A percentile compares a stretch with the other conserved stretches of the same genome.
These are phyloP conservation scores for Fragaria ananassa DNA, from an alignment of 306 rosid genomes.

Conservation along the genomic window DNA sequence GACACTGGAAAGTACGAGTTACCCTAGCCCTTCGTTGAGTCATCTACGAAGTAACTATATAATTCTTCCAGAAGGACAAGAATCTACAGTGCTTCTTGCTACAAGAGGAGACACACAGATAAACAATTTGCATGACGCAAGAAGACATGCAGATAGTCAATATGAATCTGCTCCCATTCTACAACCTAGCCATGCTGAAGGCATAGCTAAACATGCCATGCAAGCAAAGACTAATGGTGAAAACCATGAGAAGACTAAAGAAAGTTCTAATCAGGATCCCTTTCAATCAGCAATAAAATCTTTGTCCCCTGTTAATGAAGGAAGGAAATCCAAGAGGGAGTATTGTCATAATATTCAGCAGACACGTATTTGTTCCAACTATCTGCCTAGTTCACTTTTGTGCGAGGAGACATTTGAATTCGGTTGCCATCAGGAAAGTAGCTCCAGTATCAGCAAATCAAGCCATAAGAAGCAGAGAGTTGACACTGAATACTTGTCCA, in stretches of 20 bases:
- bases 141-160: slow-evolving; percentile 29
- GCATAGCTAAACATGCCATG: slow-evolving; percentile 20
- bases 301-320: slow-evolving; percentile 35
- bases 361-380: slow-evolving; percentile 22
- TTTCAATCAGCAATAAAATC: slow-evolving; percentile 29
- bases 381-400: slow-evolving; percentile 32
- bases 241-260: slow-evolving; percentile 30
- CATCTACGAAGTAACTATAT: slow-evolving; percentile 22
- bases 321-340: slow-evolving; percentile 49
- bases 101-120: slow-evolving; percentile 27
- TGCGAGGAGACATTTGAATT: slow-evolving; percentile 39
- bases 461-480: slow-evolving; percentile 45
- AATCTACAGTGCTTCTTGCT: slow-evolving; percentile 28
- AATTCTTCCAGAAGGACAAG: slow-evolving; percentile 30
- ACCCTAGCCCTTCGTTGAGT: slow-evolving; percentile 24
- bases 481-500: slow-evolving; percentile 34
- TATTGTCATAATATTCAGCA: slow-evolving; percentile 30
- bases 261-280: slow-evolving; percentile 23
- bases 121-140: slow-evolving; percentile 19
- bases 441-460: slow-evolving; percentile 27
- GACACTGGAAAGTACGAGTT: slow-evolving; percentile 28
- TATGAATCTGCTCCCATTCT: slow-evolving; percentile 29
- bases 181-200: slow-evolving; percentile 34
- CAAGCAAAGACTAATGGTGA: slow-evolving; percentile 32
- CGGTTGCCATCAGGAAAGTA: slow-evolving; percentile 33